These are phyloP conservation scores for Lasiodiplodia sp. DNA, from an alignment of 2,329 filamentous ascomycete genomes.

Conservation along the genomic window DNA sequence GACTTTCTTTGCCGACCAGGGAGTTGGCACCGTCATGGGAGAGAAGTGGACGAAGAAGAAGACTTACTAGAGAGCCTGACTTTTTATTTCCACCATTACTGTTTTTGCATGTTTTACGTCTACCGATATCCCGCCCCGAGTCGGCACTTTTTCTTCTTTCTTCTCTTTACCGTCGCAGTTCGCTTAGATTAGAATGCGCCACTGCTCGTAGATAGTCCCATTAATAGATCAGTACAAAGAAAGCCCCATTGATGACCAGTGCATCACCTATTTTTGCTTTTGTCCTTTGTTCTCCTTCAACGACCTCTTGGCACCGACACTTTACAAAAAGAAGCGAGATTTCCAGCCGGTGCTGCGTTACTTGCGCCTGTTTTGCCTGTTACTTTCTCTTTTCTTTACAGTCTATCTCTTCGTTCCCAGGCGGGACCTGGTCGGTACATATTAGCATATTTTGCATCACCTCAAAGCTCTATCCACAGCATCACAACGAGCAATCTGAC, in stretches of 20 bases:
- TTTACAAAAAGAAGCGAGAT: not conserved
- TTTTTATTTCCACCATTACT: not conserved
- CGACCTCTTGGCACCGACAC: not conserved
- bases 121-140: not conserved
- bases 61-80: not conserved
- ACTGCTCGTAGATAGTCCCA: not conserved
- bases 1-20: conserved; percentile 32
- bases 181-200: not conserved
- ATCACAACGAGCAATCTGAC: not conserved
- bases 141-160: too few species aligned
- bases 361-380: not conserved
- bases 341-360: not conserved
- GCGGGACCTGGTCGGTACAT: not conserved
- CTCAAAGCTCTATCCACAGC: not conserved
- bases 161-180: not conserved
- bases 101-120: not conserved
- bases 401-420: not conserved
- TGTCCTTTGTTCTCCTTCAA: not conserved
- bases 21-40: conserved; percentile 31
- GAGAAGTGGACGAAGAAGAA: conserved; percentile 27
- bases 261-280: not conserved
- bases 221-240: not conserved
- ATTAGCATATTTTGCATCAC: not conserved
- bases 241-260: not conserved
- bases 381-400: not conserved